Evolutionary conservation across 2,329 filamentous ascomycete species (phyloP).

Genomic region (Paraconiothyrium sp.): DNA sequence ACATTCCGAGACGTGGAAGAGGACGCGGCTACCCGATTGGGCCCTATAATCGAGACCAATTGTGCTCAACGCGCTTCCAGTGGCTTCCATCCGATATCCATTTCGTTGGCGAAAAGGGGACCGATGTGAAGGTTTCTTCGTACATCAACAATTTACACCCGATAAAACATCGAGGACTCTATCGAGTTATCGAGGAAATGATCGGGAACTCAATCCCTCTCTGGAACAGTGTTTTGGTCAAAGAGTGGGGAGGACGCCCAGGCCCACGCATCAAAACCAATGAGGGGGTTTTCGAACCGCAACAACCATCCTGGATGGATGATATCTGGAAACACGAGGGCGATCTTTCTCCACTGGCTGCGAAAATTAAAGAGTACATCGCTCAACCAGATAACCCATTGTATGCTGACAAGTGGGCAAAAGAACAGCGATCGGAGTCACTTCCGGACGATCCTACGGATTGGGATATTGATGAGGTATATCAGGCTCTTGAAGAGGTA

Average conservation of each 20-base stretch:
- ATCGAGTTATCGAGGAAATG: conserved; percentile 26
- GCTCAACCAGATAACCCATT: not conserved
- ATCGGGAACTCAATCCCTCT: conserved; percentile 26
- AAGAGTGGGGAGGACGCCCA: not conserved
- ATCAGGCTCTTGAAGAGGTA: not conserved
- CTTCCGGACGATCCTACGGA: not conserved
- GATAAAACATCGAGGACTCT: conserved; percentile 23
- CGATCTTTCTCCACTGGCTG: not conserved
- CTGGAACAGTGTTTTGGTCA: conserved; percentile 22
- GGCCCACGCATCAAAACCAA: not conserved
- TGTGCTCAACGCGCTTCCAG: conserved; percentile 52
- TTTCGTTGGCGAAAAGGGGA: conserved; percentile 36
- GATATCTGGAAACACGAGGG: not conserved
- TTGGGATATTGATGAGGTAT: not conserved
- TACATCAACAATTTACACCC: conserved; percentile 66
- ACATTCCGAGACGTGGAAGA: not conserved
- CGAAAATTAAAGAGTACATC: conserved; percentile 1
- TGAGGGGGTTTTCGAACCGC: not conserved
- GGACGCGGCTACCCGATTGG: not conserved
- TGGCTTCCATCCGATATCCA: conserved; percentile 61
- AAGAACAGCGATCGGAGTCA: not conserved
- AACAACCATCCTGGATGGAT: not conserved
- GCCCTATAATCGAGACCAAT: not conserved
- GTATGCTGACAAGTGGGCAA: not conserved
- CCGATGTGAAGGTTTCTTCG: conserved; percentile 47